Conservation (phyloP, 768 basidiomycete species). For the Termitomyces sp. region DNA sequence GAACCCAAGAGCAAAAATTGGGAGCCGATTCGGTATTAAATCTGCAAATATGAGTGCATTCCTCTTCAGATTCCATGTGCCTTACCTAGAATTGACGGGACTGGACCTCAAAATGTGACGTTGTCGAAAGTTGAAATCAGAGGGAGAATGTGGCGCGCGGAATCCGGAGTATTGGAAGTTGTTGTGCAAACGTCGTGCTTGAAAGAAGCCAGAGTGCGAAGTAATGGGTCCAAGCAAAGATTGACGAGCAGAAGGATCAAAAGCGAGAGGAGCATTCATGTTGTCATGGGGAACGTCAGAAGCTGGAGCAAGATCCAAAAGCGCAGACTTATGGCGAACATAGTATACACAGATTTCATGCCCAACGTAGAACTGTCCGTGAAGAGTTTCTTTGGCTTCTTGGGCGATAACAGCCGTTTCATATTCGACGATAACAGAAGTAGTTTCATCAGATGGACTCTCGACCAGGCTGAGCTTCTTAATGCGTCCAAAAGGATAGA, state of each 20-base stretch:
- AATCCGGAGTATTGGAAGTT: slow-evolving; percentile 5
- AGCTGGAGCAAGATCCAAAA: slow-evolving; percentile 15
- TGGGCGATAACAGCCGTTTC: slow-evolving; percentile 44
- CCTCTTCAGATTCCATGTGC: neutral
- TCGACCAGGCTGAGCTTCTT: slow-evolving; percentile 53
- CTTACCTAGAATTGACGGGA: slow-evolving; percentile 10
- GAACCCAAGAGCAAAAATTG: slow-evolving; percentile 6
- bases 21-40: slow-evolving; percentile 3
- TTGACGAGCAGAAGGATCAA: slow-evolving; percentile 11
- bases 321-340: slow-evolving; percentile 20
- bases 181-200: slow-evolving; percentile 9
- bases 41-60: neutral
- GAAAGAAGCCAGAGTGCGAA: slow-evolving; percentile 7
- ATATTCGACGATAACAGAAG: slow-evolving; percentile 65
- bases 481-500: slow-evolving; percentile 67
- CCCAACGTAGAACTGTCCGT: slow-evolving; percentile 58
- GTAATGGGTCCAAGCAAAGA: slow-evolving; percentile 11
- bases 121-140: slow-evolving; percentile 7
- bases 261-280: slow-evolving; percentile 10
- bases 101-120: slow-evolving; percentile 6
- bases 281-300: slow-evolving; percentile 7
- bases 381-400: slow-evolving; percentile 59
- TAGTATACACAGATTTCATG: slow-evolving; percentile 30
- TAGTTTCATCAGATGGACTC: slow-evolving; percentile 31
- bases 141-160: slow-evolving; percentile 12